A percentile compares a stretch with the other conserved stretches of the same genome.
phyloP scores from a whole-genome alignment of 768 basidiomycete species.

The Phylloporus sp. region DNA sequence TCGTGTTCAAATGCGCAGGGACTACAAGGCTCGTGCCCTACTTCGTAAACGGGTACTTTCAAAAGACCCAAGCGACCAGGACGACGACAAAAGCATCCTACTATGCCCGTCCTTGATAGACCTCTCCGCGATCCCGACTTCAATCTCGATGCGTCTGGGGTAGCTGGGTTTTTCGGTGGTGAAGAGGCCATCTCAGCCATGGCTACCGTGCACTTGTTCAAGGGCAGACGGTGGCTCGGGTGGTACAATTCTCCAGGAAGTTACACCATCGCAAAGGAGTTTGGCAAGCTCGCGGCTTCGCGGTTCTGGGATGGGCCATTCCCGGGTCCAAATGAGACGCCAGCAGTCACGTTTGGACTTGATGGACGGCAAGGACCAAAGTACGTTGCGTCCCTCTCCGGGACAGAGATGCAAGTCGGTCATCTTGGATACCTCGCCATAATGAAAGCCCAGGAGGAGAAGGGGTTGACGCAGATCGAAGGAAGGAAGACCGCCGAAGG shows the following conservation, averaged over 20 bases:
- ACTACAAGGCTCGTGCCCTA: too few species aligned
- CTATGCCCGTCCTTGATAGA: slow-evolving; percentile 16
- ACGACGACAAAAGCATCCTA: not conserved
- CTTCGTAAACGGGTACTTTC: too few species aligned
- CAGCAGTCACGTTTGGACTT: slow-evolving; percentile 27
- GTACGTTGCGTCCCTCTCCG: slow-evolving; percentile 25
- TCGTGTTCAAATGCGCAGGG: too few species aligned
- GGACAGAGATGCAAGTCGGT: slow-evolving; percentile 26
- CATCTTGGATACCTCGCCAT: slow-evolving; percentile 29
- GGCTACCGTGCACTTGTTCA: slow-evolving; percentile 31
- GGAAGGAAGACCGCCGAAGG: slow-evolving; percentile 18
- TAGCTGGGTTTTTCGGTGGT: slow-evolving; percentile 35
- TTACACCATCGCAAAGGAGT: slow-evolving; percentile 30
- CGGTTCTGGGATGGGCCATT: slow-evolving; percentile 31
- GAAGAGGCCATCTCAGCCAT: slow-evolving; percentile 36
- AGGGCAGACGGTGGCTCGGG: slow-evolving; percentile 31
- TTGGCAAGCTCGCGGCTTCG: slow-evolving; percentile 26
- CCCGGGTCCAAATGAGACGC: slow-evolving; percentile 26
- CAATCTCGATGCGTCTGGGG: slow-evolving; percentile 27
- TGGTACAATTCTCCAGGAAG: slow-evolving; percentile 37
- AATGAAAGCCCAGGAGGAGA: slow-evolving; percentile 9
- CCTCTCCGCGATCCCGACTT: slow-evolving; percentile 11
- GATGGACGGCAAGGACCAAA: slow-evolving; percentile 27
- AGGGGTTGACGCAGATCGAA: not conserved
- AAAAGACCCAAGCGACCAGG: not conserved